Percentiles rank a stretch among this genome's conserved stretches.
Evolutionary conservation across 2,329 filamentous ascomycete species (phyloP).

Genomic region (Cladosporium sp.): DNA sequence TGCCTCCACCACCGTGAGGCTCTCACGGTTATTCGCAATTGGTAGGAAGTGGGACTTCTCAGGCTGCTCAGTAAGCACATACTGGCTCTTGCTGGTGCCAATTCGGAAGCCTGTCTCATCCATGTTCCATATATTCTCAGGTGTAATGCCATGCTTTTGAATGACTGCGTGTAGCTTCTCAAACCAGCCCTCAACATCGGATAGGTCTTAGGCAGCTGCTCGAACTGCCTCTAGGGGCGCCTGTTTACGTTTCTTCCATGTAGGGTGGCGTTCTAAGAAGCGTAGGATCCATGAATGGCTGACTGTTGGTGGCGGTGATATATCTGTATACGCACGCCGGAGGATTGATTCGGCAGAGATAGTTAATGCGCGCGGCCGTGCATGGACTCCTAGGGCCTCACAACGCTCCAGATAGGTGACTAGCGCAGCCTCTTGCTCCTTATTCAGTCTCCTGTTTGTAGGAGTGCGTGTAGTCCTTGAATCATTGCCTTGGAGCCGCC

Average conservation of each 20-base stretch:
- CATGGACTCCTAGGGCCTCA: background rate
- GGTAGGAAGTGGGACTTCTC: background rate
- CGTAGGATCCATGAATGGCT: background rate
- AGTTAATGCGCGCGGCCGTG: background rate
- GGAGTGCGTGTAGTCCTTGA: background rate
- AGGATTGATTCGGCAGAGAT: background rate
- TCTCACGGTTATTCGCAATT: background rate
- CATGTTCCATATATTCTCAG: slow-evolving; percentile 3
- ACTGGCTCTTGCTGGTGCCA: background rate
- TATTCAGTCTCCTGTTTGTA: background rate
- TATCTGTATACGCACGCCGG: background rate
- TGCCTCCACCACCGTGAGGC: background rate
- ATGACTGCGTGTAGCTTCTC: background rate
- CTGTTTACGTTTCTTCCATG: background rate
- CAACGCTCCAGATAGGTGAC: background rate
- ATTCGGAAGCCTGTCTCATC: slow-evolving; percentile 9
- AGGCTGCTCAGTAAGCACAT: background rate
- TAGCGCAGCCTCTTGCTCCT: background rate
- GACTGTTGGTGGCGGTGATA: background rate
- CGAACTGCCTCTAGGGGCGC: background rate
- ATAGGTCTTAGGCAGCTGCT: background rate
- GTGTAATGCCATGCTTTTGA: background rate
- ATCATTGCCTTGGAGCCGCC: background rate
- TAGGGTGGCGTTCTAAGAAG: background rate
- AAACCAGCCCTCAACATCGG: background rate